These are phyloP conservation scores for Lachancea mirantina DNA, from an alignment of 805 yeast species.

Conservation along the genomic window DNA sequence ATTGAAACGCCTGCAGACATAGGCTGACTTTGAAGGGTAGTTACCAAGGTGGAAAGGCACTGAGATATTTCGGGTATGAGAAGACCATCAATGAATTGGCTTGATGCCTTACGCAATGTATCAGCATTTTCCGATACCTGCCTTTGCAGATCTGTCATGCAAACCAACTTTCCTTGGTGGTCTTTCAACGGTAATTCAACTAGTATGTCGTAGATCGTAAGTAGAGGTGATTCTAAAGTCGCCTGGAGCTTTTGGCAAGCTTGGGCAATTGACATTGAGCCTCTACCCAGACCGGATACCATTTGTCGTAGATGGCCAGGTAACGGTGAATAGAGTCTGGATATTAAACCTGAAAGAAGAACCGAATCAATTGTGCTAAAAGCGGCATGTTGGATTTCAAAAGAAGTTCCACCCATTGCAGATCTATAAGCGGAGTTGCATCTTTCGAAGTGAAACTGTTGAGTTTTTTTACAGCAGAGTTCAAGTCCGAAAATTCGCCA, in stretches of 20 bases:
- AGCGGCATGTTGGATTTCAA: conserved; percentile 5
- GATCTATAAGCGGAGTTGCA: conserved; percentile 1
- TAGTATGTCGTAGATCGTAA: conserved; percentile 46
- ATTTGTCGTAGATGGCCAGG: conserved; percentile 34
- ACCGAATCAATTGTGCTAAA: conserved; percentile 22
- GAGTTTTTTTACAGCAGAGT: conserved; percentile 38
- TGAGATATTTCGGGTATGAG: conserved; percentile 63
- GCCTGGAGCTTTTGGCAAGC: conserved; percentile 30
- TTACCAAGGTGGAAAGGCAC: conserved; percentile 29
- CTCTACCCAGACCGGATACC: conserved; percentile 11
- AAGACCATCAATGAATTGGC: conserved; percentile 52
- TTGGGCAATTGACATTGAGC: conserved; percentile 25
- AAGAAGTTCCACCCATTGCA: conserved; percentile 6
- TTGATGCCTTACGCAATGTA: conserved; percentile 31
- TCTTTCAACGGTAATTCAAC: conserved; percentile 48
- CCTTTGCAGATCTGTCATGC: conserved; percentile 21
- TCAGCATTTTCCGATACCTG: conserved; percentile 35
- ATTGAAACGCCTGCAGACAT: conserved; percentile 4
- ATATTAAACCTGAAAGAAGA: conserved; percentile 29
- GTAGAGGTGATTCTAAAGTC: conserved; percentile 35
- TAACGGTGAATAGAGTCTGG: conserved; percentile 35
- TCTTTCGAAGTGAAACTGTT: conserved; percentile 34
- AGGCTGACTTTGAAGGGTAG: conserved; percentile 13
- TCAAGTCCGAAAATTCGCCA: conserved; percentile 86
- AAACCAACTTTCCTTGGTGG: conserved; percentile 45